Base-by-base conservation (phyloP, 2,329 filamentous ascomycete genomes). In the Neofusicoccum cordaticola region DNA sequence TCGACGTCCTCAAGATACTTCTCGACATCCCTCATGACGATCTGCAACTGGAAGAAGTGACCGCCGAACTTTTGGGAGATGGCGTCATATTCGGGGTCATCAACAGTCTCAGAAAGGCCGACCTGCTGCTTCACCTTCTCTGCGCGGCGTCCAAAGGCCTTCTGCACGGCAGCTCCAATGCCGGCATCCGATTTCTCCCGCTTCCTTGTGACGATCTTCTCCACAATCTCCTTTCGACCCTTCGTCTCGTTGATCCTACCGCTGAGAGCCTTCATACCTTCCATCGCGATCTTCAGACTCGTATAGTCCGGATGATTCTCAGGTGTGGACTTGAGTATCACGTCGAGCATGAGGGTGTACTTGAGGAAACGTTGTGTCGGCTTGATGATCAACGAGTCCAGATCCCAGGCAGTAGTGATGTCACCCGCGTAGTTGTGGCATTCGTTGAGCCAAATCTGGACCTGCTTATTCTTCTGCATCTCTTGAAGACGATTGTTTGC, bases 341-440 rank as follows among this genome's bases (percentile, higher is more conserved):
- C 88, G 39, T 88, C 87, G 50, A 99, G 86, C 45, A 99, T 82
- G 51, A 97, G 88, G 3, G 93, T 93, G 73, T 98, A 99, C 73
- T 97, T 97, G 39, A 94, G 89, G 67, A 98, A 89, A 53, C 95
- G 88, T 78, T 99, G 95, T 76, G 96, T 93, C 1, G 95, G 95
- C 77, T 99, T 99, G 73, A 99, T 94, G 19, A 99, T 85, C n/a
- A 99, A 83, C 0, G 95, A 96, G 76, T 97, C 93, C 66, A 99
- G 79, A 76, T 96, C 91, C 95, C 95, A 99, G 0, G 95, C 94
- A 31, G 89, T 88, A 0, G 95, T 99, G 68, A 99, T 84, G 74
- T 97, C 95, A 70, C 92, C 91, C 12, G 94, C 93, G 72, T 94
- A 93, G 70, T 92, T 88, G 72, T 95, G 93, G 78, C 95, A 99